phyloP scores from a whole-genome alignment of 768 basidiomycete species.

The Gloeopeniophorella convolvens region DNA sequence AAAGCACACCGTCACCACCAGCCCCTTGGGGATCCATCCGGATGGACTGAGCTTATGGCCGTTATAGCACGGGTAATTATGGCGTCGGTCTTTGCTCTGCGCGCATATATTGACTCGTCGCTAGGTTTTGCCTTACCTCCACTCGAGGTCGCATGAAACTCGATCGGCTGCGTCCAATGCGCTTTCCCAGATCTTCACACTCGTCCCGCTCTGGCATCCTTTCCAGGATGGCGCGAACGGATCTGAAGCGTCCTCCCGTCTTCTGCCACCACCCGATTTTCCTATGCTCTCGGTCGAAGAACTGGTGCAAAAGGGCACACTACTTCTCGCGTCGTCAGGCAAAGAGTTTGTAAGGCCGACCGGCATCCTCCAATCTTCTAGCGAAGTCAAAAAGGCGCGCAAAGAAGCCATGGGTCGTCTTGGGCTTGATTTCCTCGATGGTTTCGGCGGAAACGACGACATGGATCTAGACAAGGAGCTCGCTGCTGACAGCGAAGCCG shows the following conservation, averaged over 20 bases:
- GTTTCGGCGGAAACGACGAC: constrained; percentile 61
- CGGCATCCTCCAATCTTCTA: constrained; percentile 62
- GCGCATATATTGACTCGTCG: background rate
- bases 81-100: background rate
- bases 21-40: constrained; percentile 55
- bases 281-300: constrained; percentile 72
- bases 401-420: constrained; percentile 85
- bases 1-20: constrained; percentile 57
- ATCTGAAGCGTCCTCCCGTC: constrained; percentile 21
- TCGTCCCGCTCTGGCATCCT: constrained; percentile 79
- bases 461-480: constrained; percentile 86
- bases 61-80: constrained; percentile 77
- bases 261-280: constrained; percentile 47
- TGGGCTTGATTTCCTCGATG: constrained; percentile 81
- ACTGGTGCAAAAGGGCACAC: constrained; percentile 65
- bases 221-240: constrained; percentile 29
- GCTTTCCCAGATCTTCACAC: constrained; percentile 77
- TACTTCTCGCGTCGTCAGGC: constrained; percentile 87
- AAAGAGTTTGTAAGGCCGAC: constrained; percentile 81
- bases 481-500: constrained; percentile 41
- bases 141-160: constrained; percentile 90
- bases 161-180: constrained; percentile 85
- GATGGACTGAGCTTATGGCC: constrained; percentile 87
- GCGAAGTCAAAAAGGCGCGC: constrained; percentile 81
- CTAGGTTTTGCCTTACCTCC: constrained; percentile 85